Evolutionary conservation across 805 yeast genomes (phyloP).

Genomic region (Scheffersomyces ergatensis): DNA sequence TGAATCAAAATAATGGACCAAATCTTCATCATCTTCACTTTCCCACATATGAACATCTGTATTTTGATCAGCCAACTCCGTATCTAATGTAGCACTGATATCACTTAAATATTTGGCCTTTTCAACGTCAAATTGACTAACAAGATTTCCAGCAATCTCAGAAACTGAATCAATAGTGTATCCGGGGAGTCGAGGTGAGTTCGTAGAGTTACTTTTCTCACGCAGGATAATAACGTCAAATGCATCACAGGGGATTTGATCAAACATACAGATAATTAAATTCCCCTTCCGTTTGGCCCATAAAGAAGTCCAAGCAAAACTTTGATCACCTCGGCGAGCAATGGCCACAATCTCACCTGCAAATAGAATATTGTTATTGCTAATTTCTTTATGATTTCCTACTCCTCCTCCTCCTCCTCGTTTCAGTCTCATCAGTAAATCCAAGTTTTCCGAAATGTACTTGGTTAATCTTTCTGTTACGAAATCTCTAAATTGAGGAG

Average conservation of each 20-base stretch:
- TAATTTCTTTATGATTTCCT: constrained; percentile 9
- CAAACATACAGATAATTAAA: constrained; percentile 78
- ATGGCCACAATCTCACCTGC: constrained; percentile 87
- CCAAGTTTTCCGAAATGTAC: constrained; percentile 13
- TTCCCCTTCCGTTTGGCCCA: constrained; percentile 83
- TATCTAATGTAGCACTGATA: constrained; percentile 25
- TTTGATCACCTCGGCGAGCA: constrained; percentile 57
- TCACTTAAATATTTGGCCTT: constrained; percentile 13
- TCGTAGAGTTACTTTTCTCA: neutral
- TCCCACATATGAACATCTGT: constrained; percentile 2
- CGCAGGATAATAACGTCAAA: constrained; percentile 50
- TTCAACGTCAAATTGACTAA: constrained; percentile 14
- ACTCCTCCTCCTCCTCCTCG: too few relatives aligned
- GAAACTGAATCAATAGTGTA: constrained; percentile 23
- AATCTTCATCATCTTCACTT: constrained; percentile 9
- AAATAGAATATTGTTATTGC: constrained; percentile 50
- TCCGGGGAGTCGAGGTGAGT: constrained; percentile 1
- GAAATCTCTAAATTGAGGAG: constrained; percentile 71
- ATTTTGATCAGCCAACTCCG: constrained; percentile 15
- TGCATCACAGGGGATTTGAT: constrained; percentile 70
- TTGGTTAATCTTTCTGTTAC: constrained; percentile 55
- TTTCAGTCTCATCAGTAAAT: constrained; percentile 13
- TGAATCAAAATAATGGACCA: constrained; percentile 6
- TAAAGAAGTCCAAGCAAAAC: constrained; percentile 77
- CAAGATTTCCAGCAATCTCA: constrained; percentile 36